These are phyloP conservation scores for Filosporella fistucella DNA, from an alignment of 495 filamentous ascomycete species.

Conservation along the genomic window DNA sequence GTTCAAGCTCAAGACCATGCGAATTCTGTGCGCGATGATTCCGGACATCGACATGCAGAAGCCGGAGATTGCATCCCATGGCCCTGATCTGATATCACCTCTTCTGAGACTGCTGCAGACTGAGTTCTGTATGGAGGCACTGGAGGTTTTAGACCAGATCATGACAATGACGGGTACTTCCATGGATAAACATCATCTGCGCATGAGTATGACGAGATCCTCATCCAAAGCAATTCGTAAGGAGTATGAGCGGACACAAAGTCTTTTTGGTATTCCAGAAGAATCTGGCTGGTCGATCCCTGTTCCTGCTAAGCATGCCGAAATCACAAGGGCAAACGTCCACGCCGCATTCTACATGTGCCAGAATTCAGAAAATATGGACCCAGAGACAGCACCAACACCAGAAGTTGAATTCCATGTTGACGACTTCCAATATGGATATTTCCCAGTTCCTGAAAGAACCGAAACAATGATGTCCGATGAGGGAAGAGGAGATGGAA, in stretches of 20 bases:
- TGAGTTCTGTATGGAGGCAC: slow-evolving; percentile 84
- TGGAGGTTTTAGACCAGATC: slow-evolving; percentile 89
- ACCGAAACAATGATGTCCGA: slow-evolving; percentile 92
- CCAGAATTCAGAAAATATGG: slow-evolving; percentile 52
- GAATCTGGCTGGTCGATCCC: slow-evolving; percentile 96
- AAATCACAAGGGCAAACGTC: slow-evolving; percentile 82
- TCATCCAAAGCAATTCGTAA: slow-evolving; percentile 81
- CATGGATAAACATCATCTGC: slow-evolving; percentile 87
- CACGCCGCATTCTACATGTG: slow-evolving; percentile 95
- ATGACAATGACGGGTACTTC: slow-evolving; percentile 90
- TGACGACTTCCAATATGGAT: slow-evolving; percentile 81
- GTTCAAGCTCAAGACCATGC: slow-evolving; percentile 90
- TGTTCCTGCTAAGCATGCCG: slow-evolving; percentile 82
- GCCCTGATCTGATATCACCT: slow-evolving; percentile 92
- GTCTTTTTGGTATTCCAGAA: slow-evolving; percentile 94
- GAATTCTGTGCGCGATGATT: slow-evolving; percentile 78
- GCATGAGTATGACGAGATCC: slow-evolving; percentile 91
- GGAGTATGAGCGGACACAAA: slow-evolving; percentile 90
- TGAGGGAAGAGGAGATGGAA: slow-evolving; percentile 65
- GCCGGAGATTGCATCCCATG: slow-evolving; percentile 82
- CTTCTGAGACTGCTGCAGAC: slow-evolving; percentile 87
- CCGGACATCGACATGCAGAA: slow-evolving; percentile 93
- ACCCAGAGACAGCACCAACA: slow-evolving; percentile 58
- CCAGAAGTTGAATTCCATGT: slow-evolving; percentile 88
- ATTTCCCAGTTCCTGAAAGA: slow-evolving; percentile 64